Base-by-base conservation (phyloP, 2,329 filamentous ascomycete species). In the Hymenoscyphus linearis region DNA sequence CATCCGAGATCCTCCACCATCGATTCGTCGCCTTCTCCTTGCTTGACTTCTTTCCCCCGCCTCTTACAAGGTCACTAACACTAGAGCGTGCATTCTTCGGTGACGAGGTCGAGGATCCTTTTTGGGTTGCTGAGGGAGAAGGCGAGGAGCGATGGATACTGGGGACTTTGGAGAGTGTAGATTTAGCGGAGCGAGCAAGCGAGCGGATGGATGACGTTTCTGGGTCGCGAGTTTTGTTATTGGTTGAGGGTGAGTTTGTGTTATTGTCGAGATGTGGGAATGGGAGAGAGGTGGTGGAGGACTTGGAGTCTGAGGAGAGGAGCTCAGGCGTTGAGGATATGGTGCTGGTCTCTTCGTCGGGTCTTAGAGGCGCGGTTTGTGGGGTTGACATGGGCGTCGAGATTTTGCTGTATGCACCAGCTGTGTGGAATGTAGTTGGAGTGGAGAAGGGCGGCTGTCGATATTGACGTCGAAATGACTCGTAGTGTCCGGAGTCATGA, bases 1-100 rank as follows among this genome's bases (percentile, higher is more conserved):
- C 95, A 73, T 99, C 95, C 66, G 93, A 97, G 67, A 99, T 96
- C 37, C 95, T 86, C 95, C 95, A 99, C 95, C 95, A 99, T 47
- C 89, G 86, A 71, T 96, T 88, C 52, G 82, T 83, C 13, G 78
- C 44, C 14, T 47, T 75, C 70, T 84, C 86, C 67, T 82, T 84
- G 10, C 31, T 31, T 9, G 12, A 13, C 63, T 82, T 85, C 65
- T 79, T 83, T 22, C 44, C 22, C 1, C 44, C 44, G 37, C 80
- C 59, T 14, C 64, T 56, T 4, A 60, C 55, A 13, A 58, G n/a
- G 37, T 65, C 64, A 25, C 60, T 61, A 14, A 64, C 31, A 14
- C 58, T 64, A 18, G 59, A 60, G 18, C 58, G 58, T 0, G 52
- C 35, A 50, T 50, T 50, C 10, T 18, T 22, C 18, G 25, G 44